phyloP scores from a whole-genome alignment of 192 early-diverging fungal genomes.

The Phlyctochytrium planicorne region DNA sequence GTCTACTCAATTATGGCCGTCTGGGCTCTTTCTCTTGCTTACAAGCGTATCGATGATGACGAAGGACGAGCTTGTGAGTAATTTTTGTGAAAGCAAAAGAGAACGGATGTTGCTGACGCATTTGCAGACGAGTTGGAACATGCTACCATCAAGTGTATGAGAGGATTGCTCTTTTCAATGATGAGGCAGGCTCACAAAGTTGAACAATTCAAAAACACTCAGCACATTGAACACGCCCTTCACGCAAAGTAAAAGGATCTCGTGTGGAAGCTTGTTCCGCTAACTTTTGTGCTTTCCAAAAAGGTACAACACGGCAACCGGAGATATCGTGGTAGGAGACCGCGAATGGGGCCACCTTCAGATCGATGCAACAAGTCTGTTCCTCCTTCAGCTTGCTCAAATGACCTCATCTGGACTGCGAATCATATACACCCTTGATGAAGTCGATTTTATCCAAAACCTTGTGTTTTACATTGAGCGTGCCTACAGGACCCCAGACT shows the following conservation, averaged over 20 bases:
- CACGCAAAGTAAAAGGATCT: constrained; percentile 66
- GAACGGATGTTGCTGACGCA: background rate
- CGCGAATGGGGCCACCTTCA: constrained; percentile 85
- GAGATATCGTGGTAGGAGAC: constrained; percentile 84
- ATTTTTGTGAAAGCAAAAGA: background rate
- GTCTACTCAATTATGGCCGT: constrained; percentile 85
- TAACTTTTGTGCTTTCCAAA: background rate
- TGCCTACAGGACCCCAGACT: constrained; percentile 77
- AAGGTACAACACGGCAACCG: constrained; percentile 76
- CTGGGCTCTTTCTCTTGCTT: constrained; percentile 79
- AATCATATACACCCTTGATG: constrained; percentile 79
- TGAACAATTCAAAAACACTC: constrained; percentile 80
- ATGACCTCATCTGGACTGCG: constrained; percentile 78
- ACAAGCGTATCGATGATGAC: constrained; percentile 80
- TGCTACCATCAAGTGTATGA: constrained; percentile 82
- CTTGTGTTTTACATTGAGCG: constrained; percentile 88
- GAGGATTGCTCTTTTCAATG: constrained; percentile 76
- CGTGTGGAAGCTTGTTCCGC: background rate
- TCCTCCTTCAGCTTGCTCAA: constrained; percentile 73
- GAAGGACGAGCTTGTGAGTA: constrained; percentile 77
- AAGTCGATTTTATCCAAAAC: constrained; percentile 84
- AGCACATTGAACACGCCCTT: constrained; percentile 64
- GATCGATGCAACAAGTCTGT: constrained; percentile 83
- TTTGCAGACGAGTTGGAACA: constrained; percentile 77
- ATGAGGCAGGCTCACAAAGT: constrained; percentile 80